These are phyloP conservation scores for Fusarium sp. DNA, from an alignment of 2,329 filamentous ascomycete genomes.

Conservation along the genomic window DNA sequence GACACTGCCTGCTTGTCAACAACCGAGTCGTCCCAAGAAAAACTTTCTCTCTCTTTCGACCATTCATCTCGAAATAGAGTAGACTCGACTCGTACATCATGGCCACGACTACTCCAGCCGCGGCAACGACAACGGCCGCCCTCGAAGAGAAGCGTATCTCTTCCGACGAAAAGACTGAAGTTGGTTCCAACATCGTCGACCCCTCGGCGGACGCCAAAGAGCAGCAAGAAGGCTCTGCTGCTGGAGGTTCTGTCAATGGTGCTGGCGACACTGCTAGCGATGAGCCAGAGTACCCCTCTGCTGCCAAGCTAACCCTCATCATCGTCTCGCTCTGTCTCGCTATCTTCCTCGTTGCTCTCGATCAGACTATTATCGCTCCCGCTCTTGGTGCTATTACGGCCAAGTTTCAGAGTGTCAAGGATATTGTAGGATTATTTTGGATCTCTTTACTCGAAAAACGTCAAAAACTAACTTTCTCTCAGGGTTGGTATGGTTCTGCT, in stretches of 20 bases:
- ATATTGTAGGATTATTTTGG: slow-evolving; percentile 53
- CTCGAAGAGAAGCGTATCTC: slow-evolving; percentile 45
- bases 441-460: not conserved
- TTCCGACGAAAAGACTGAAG: slow-evolving; percentile 49
- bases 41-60: not conserved
- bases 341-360: slow-evolving; percentile 63
- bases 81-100: slow-evolving; percentile 9
- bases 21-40: not conserved
- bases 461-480: slow-evolving; percentile 14
- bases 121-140: slow-evolving; percentile 30
- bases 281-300: slow-evolving; percentile 53
- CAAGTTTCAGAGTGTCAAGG: slow-evolving; percentile 58
- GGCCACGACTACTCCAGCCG: slow-evolving; percentile 26
- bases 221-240: slow-evolving; percentile 24
- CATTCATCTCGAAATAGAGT: not conserved
- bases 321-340: slow-evolving; percentile 59
- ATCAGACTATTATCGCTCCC: slow-evolving; percentile 66
- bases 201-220: slow-evolving; percentile 21
- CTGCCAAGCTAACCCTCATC: slow-evolving; percentile 56
- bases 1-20: not conserved
- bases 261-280: not conserved
- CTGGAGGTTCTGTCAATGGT: not conserved
- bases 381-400: slow-evolving; percentile 65
- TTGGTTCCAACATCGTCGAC: slow-evolving; percentile 43
- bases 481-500: slow-evolving; percentile 64